Base-by-base conservation (phyloP, 2,329 filamentous ascomycete species). In the Penicillium thymicola region DNA sequence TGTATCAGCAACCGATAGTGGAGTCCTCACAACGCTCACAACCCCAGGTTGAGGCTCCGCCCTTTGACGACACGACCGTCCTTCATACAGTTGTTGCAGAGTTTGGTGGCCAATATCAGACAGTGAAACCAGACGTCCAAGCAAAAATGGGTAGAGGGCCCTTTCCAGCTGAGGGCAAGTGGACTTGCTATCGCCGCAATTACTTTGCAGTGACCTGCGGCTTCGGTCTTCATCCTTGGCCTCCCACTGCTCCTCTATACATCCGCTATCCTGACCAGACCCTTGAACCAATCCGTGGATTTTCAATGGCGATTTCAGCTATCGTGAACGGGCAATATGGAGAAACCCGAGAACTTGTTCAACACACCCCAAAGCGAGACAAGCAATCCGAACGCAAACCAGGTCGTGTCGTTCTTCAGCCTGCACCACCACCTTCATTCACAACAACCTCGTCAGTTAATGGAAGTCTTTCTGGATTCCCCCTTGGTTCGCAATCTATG, bases 121-220 rank as follows among this genome's bases (percentile, higher is more conserved):
- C 79, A 1, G 81, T 94, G 62, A 87, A 86, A 61, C 82, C 89
- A 21, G 87, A 89, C 14, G 89, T 96, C 61, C 81, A 87, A 30
- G 90, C 89, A 36, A 88, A 85, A 66, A 91, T 96, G 58, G 90
- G 95, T 72, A 95, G 96, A 67, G 92, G 92, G 0, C 95, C 96
- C 75, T 96, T 96, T 70, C 78, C 86, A 36, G 83, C 82, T 4
- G 92, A 95, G 54, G 81, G 84, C 18, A 90, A 92, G 65, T 96
- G 91, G 91, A 96, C 92, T 0, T 96, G 92, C 76, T 96, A 96
- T 71, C 83, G 92, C 34, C 83, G 92, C 42, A 96, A 96, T 72
- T 96, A 96, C 75, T 94, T 96, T 71, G 88, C 89, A 0, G 91
- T 94, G 51, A 85, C 87, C 50, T 93, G 90, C 72, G 90, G 88